A percentile compares a stretch with the other conserved stretches of the same genome.
Conservation (phyloP, 805 yeast genomes). For the Candida montana region DNA sequence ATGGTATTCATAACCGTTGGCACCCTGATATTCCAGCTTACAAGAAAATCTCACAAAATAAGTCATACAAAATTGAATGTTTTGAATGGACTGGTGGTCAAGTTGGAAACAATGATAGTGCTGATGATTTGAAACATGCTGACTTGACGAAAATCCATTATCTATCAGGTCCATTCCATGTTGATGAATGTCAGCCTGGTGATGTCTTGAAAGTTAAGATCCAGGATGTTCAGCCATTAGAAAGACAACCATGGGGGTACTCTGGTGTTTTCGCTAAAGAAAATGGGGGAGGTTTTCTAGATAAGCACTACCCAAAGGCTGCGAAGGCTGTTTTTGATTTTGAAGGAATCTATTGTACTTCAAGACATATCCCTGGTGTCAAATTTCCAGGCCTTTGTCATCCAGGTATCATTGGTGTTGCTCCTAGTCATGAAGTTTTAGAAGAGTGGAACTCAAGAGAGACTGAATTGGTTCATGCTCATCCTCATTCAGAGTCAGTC, state of each 20-base stretch:
- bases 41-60: constrained; percentile 36
- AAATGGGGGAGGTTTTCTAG: constrained; percentile 49
- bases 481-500: constrained; percentile 29
- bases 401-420: constrained; percentile 48
- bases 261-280: constrained; percentile 43
- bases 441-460: constrained; percentile 43
- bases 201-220: constrained; percentile 45
- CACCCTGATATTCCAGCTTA: constrained; percentile 45
- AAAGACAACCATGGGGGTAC: constrained; percentile 50
- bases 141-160: constrained; percentile 44
- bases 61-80: constrained; percentile 43
- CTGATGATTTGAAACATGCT: constrained; percentile 42
- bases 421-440: constrained; percentile 40
- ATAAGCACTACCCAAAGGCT: constrained; percentile 43
- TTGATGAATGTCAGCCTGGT: constrained; percentile 42
- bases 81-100: constrained; percentile 54
- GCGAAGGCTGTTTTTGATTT: constrained; percentile 50
- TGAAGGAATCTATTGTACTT: constrained; percentile 44
- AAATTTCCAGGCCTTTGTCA: constrained; percentile 45
- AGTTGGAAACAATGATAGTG: constrained; percentile 39
- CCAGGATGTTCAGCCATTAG: constrained; percentile 47
- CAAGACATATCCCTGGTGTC: constrained; percentile 46
- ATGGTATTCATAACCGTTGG: constrained; percentile 47
- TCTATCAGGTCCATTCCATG: constrained; percentile 43
- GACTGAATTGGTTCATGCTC: constrained; percentile 29